A percentile compares a stretch with the other conserved stretches of the same genome.
Evolutionary conservation across 768 basidiomycete species (phyloP).

Genomic region (Termitomyces sp.): DNA sequence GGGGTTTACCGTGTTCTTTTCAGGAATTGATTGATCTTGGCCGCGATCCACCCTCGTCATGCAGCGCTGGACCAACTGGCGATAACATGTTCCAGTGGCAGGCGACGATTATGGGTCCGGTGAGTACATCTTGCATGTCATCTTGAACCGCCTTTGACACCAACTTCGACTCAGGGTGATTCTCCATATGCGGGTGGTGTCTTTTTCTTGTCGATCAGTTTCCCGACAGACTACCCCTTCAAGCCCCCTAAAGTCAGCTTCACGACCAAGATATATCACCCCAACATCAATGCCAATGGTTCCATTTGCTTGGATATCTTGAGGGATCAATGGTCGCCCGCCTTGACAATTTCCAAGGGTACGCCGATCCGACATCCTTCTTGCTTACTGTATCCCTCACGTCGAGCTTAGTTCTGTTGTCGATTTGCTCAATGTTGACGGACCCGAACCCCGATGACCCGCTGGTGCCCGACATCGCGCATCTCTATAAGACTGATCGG

Average conservation of each 20-base stretch:
- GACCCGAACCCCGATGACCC: slow-evolving; percentile 99
- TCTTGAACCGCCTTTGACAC: slow-evolving; percentile 25
- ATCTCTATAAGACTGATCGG: slow-evolving; percentile 99
- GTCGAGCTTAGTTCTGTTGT: slow-evolving; percentile 70
- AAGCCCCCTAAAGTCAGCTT: slow-evolving; percentile 99
- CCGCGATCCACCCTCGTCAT: slow-evolving; percentile 98
- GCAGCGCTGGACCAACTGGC: slow-evolving; percentile 96
- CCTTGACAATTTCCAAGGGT: slow-evolving; percentile 99
- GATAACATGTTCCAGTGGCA: slow-evolving; percentile 99
- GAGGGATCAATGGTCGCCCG: slow-evolving; percentile 98
- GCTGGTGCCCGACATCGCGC: slow-evolving; percentile 96
- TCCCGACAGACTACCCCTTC: slow-evolving; percentile 99
- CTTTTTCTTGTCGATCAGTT: slow-evolving; percentile 94
- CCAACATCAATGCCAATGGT: slow-evolving; percentile 99
- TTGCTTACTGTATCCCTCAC: slow-evolving; percentile 2
- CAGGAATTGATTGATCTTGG: slow-evolving; percentile 99
- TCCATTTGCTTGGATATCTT: slow-evolving; percentile 98
- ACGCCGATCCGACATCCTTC: slow-evolving; percentile 18
- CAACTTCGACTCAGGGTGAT: slow-evolving; percentile 61
- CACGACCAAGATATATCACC: slow-evolving; percentile 99
- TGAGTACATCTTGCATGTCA: slow-evolving; percentile 40
- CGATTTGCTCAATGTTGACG: slow-evolving; percentile 99
- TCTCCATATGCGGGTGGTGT: slow-evolving; percentile 99
- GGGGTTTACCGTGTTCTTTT: slow-evolving; percentile 20
- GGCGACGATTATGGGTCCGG: slow-evolving; percentile 99